phyloP scores from a whole-genome alignment of 371 early-diverging fungal genomes.

The Parasitella parasitica region DNA sequence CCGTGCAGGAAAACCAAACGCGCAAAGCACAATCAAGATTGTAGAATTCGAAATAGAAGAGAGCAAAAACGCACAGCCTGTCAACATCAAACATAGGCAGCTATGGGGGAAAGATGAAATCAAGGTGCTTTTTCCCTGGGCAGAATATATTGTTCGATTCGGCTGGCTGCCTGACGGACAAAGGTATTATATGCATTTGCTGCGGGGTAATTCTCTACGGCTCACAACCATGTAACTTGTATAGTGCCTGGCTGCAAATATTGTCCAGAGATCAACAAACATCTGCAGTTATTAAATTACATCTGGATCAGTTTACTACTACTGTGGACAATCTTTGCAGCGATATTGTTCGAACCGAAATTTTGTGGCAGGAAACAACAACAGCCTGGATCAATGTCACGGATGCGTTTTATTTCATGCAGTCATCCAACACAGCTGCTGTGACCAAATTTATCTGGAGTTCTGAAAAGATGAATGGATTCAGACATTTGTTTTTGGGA shows the following conservation, averaged over 20 bases:
- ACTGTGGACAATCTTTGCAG: not conserved
- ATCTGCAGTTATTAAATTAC: conserved; percentile 32
- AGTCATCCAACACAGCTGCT: not conserved
- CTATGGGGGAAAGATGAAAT: conserved; percentile 44
- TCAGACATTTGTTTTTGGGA: conserved; percentile 67
- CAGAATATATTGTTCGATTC: conserved; percentile 75
- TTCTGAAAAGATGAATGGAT: conserved; percentile 65
- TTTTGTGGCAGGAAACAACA: conserved; percentile 64
- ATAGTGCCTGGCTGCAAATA: conserved; percentile 70
- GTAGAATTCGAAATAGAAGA: conserved; percentile 49
- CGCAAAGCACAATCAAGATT: conserved; percentile 55
- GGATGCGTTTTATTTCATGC: conserved; percentile 55
- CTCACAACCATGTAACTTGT: not conserved
- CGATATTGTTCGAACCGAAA: conserved; percentile 12
- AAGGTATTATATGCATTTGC: conserved; percentile 47
- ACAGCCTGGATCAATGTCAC: conserved; percentile 70
- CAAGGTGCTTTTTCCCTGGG: conserved; percentile 64
- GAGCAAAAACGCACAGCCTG: conserved; percentile 23
- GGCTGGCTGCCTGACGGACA: conserved; percentile 72
- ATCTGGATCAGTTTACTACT: not conserved
- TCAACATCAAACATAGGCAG: conserved; percentile 15
- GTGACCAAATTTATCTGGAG: conserved; percentile 53
- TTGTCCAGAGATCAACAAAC: conserved; percentile 65
- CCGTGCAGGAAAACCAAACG: conserved; percentile 64
- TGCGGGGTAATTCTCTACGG: not conserved